phyloP scores from a whole-genome alignment of 2,329 filamentous ascomycete genomes.

The Coniosporium tulheliwenetii region DNA sequence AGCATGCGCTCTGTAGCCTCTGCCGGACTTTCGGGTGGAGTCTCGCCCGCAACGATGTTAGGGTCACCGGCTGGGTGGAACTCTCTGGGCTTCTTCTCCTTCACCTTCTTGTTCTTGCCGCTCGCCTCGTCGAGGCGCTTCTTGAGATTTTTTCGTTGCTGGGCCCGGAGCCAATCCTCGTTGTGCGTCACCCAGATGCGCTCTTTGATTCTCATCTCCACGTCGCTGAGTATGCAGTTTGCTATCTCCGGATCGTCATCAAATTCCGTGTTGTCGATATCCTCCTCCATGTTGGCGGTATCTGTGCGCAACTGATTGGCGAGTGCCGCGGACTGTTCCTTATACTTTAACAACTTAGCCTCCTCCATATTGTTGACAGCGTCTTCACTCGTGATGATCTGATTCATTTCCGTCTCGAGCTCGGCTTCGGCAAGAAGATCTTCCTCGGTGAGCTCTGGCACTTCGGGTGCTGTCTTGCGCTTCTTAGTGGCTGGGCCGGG shows the following conservation, averaged over 20 bases:
- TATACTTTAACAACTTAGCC: conserved; percentile 9
- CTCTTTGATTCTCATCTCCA: conserved; percentile 72
- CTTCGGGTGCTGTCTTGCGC: conserved; percentile 14
- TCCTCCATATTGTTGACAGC: conserved; percentile 13
- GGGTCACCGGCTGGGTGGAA: conserved; percentile 24
- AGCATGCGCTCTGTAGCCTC: conserved; percentile 30
- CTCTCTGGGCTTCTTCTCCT: conserved; percentile 31
- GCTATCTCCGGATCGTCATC: conserved; percentile 76
- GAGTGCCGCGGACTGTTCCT: conserved; percentile 12
- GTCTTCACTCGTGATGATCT: conserved; percentile 14
- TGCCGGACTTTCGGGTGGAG: conserved; percentile 24
- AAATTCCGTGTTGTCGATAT: conserved; percentile 70
- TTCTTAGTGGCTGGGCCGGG: conserved; percentile 5
- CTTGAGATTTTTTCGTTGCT: conserved; percentile 70
- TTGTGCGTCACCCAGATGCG: conserved; percentile 91
- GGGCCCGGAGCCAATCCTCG: conserved; percentile 76
- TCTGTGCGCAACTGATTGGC: conserved; percentile 11
- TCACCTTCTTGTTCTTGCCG: conserved; percentile 23
- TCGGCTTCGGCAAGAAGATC: conserved; percentile 31
- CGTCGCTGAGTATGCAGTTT: conserved; percentile 58
- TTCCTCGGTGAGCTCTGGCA: conserved; percentile 21
- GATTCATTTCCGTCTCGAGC: conserved; percentile 28
- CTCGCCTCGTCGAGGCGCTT: conserved; percentile 46
- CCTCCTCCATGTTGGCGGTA: conserved; percentile 19
- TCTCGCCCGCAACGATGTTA: conserved; percentile 24